Base-by-base conservation (phyloP, 768 basidiomycete species). In the Cubamyces sp. region DNA sequence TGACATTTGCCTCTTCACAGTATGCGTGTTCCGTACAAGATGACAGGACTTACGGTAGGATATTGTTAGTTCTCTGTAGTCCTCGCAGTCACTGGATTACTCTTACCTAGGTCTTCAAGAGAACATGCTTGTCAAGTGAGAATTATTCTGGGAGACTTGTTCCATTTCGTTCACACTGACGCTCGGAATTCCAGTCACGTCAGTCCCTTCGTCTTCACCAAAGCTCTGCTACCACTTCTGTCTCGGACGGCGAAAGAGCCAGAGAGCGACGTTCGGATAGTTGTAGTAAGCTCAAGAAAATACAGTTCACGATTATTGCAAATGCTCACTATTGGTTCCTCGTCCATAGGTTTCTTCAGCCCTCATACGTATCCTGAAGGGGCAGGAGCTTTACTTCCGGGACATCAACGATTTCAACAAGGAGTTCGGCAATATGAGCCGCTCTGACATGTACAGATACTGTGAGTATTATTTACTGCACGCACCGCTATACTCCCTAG, bases 221-320 rank as follows among this genome's bases (percentile, higher is more conserved):
- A 76, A 23, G 76, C 79, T 3, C 77, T 88, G 8, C 76, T 87
- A 39, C 83, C 87, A 2, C 68, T 87, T 2, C 66, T 88, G 49
- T 74, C 73, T 45, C 71, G 75, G 57, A 88, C 87, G 0, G 81
- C 84, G 0, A 64, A 75, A 15, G 70, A 78, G 49, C 72, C 78
- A 0, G 73, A 74, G 25, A 77, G 84, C 0, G 88, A 89, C 61
- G 86, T 87, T 51, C 82, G 87, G n/a, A 78, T 90, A 16, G 77
- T 88, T 9, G 80, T 82, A 55, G 87, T 87, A 62, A 43, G 45
- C 19, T 12, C 12, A 3, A 25, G 2, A 5, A 11, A 4, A 21
- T 14, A 21, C 12, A 25, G 19, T 21, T 21, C 18, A 14, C 3
- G 21, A 1, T n/a, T n/a, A 9, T 7, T n/a, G n/a, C 45, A 46